Percentiles rank a stretch among this genome's conserved stretches.
Conservation (phyloP, 129 eudicot species). For the Chrysanthemum makinoi region DNA sequence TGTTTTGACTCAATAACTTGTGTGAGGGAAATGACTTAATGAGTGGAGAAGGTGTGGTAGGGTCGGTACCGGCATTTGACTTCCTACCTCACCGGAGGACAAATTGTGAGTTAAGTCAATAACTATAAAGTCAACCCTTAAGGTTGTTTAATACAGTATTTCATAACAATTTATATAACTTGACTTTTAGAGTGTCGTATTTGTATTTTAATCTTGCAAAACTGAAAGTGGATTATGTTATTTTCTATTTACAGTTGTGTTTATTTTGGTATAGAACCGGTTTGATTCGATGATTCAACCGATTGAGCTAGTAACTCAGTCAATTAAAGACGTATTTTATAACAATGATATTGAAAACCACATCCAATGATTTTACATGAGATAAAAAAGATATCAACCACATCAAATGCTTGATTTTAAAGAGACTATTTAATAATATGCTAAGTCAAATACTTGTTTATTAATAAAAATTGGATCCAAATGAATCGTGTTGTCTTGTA, state of each 20-base stretch:
- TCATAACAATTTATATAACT: neutral
- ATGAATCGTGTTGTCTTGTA: too few species aligned
- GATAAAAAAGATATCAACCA: too few species aligned
- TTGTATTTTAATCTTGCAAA: neutral
- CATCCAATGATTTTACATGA: too few species aligned
- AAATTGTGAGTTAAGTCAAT: constrained; percentile 8
- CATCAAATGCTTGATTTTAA: constrained; percentile 1
- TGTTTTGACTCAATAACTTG: neutral
- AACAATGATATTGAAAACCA: too few species aligned
- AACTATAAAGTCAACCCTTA: constrained; percentile 20
- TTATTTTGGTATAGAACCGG: too few species aligned
- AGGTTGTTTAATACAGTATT: neutral
- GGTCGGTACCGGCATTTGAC: constrained; percentile 42
- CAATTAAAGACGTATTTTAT: too few species aligned
- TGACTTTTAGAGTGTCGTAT: constrained; percentile 11
- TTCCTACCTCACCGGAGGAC: constrained; percentile 5
- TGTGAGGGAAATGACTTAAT: neutral
- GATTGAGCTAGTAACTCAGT: too few species aligned
- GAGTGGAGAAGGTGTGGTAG: constrained; percentile 32
- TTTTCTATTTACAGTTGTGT: too few species aligned
- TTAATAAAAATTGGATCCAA: too few species aligned
- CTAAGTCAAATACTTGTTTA: too few species aligned
- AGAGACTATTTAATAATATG: neutral
- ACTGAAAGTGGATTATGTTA: too few species aligned
- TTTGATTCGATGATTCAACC: too few species aligned